Conservation (phyloP, 2,329 filamentous ascomycete species). For the Calonectria leucothoes region DNA sequence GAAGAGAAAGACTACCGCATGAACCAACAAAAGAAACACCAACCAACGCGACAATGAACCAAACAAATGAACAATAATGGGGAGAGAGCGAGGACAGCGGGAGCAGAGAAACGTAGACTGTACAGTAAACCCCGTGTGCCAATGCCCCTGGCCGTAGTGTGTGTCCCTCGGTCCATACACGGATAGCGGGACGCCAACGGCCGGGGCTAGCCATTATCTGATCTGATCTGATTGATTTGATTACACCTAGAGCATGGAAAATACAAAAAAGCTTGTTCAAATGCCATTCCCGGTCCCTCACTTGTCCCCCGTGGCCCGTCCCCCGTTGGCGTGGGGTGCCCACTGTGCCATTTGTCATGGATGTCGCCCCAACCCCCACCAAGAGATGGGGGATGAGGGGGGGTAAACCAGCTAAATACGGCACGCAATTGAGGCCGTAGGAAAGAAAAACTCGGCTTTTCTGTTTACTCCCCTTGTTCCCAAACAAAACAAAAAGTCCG, state of each 20-base stretch:
- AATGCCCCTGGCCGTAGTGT: neutral
- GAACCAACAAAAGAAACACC: neutral
- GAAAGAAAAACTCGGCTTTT: neutral
- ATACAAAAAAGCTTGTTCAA: slow-evolving; percentile 4
- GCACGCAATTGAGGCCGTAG: neutral
- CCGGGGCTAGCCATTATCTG: slow-evolving; percentile 1
- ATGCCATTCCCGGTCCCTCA: neutral
- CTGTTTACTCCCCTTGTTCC: neutral
- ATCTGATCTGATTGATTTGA: slow-evolving; percentile 6
- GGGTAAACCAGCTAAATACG: neutral
- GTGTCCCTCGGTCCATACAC: neutral
- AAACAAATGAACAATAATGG: neutral
- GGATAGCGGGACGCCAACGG: neutral
- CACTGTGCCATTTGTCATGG: neutral
- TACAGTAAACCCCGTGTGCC: neutral
- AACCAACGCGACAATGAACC: neutral
- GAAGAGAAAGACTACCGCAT: neutral
- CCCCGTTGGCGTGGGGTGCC: neutral
- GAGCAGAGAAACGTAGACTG: neutral
- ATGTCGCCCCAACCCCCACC: slow-evolving; percentile 4
- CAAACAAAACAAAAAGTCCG: no score
- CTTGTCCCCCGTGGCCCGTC: neutral
- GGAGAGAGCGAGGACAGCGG: neutral
- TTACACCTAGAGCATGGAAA: slow-evolving; percentile 5
- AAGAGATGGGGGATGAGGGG: neutral